A percentile compares a stretch with the other conserved stretches of the same genome.
Conservation (phyloP, 768 basidiomycete species). For the Leccinum obscurum region DNA sequence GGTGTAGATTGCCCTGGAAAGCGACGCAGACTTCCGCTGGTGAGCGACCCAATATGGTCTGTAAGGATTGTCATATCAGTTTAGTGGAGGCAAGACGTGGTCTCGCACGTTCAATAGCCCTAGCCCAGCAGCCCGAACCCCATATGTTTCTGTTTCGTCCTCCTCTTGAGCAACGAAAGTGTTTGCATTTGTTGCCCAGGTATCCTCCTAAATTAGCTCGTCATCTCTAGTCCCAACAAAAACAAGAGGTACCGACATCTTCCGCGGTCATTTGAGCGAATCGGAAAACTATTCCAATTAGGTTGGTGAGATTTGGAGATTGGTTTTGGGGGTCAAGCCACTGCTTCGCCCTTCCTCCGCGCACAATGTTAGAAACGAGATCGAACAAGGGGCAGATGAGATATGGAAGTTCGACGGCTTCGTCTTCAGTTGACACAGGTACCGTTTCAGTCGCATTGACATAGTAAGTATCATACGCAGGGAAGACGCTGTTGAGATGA, state of each 20-base stretch:
- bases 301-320: conserved; percentile 41
- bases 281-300: conserved; percentile 59
- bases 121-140: conserved; percentile 79
- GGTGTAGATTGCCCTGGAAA: conserved; percentile 55
- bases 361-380: conserved; percentile 65
- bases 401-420: conserved; percentile 70
- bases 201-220: conserved; percentile 67
- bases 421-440: conserved; percentile 74
- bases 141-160: conserved; percentile 82
- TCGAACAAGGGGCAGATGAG: conserved; percentile 80
- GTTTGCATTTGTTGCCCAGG: conserved; percentile 88
- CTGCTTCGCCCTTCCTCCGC: conserved; percentile 62
- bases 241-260: conserved; percentile 55
- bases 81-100: background rate
- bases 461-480: conserved; percentile 63
- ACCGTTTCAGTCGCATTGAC: conserved; percentile 52
- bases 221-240: background rate
- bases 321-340: conserved; percentile 52
- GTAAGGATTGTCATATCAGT: conserved; percentile 7
- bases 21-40: conserved; percentile 50
- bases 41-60: conserved; percentile 60
- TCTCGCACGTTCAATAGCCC: conserved; percentile 72
- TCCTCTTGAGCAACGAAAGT: conserved; percentile 94
- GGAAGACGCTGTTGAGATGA: conserved; percentile 59
- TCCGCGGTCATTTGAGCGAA: conserved; percentile 88